A percentile compares a stretch with the other conserved stretches of the same genome.
Evolutionary conservation across 441 rosid genomes (phyloP).

Genomic region (Sinapis alba): DNA sequence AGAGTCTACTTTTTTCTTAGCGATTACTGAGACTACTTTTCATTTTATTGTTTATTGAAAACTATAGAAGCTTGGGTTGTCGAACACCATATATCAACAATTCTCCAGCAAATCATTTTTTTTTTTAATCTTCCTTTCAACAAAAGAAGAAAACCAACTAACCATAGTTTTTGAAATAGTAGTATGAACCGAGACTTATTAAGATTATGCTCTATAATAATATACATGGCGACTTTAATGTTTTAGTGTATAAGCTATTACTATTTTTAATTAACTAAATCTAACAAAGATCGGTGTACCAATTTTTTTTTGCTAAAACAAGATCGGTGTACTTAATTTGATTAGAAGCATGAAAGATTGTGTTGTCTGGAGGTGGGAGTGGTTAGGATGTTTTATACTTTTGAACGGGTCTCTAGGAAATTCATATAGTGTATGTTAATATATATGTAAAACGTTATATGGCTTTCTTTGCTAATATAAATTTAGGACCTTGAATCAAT

Average conservation of each 20-base stretch:
- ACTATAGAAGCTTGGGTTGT: background rate
- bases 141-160: constrained; percentile 3
- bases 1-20: background rate
- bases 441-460: background rate
- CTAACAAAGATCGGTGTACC: constrained; percentile 9
- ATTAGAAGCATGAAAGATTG: constrained; percentile 41
- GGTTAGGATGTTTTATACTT: constrained; percentile 35
- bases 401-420: constrained; percentile 52
- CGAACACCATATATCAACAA: constrained; percentile 1
- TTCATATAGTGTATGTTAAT: constrained; percentile 16
- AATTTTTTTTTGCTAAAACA: too few species aligned
- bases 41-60: background rate
- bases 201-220: background rate
- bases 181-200: constrained; percentile 8
- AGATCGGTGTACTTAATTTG: too few species aligned
- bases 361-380: constrained; percentile 43
- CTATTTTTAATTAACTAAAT: background rate
- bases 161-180: constrained; percentile 1
- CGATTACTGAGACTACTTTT: background rate
- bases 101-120: background rate
- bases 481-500: background rate
- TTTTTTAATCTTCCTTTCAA: background rate
- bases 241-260: constrained; percentile 6
- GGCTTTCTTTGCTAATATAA: background rate
- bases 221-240: constrained; percentile 10